Base-by-base conservation (phyloP, 257 asterid species). In the Solanum neorickii region DNA sequence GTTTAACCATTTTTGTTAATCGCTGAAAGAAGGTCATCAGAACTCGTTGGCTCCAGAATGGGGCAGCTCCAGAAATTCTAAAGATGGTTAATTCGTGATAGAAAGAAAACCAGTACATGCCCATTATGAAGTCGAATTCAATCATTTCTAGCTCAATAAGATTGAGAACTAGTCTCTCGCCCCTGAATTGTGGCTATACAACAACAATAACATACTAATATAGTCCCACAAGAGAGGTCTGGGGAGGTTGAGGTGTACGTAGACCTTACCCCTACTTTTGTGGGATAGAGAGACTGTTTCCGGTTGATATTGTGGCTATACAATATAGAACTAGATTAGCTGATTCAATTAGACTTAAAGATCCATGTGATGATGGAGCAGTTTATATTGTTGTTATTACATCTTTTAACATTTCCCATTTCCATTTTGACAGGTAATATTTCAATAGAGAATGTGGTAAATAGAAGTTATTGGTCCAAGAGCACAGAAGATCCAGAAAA, bases 401-500 rank as follows among this genome's bases (percentile, higher is more conserved):
- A 2, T 59, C 5, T 84, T 39, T 33, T 37, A 78, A 78, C 60
- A 66, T 16, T 83, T 82, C 21, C 21, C 7, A 0, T 82, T 86
- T 52, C 16, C 59, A 31, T 14, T 27, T 68, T 82, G 49, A 14
- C 70, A 92, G 94, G 88, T 37, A 92, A 86, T 86, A 88, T n/a
- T 25, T 84, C 88, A n/a, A 70, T 41, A 59, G 93, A 86, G 21
- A 23, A 27, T 66, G 77, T 66, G 59, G 89, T 85, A 56, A 92
- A 60, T 88, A 75, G 47, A 83, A 78, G 77, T 0, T 89, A 42
- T 12, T 91, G 93, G 96, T 89, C 92, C 7, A 90, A 82, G 86
- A 90, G 91, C 56, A 78, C 74, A 27, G 94, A 92, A 72, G 94
- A 91, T 78, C 91, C 91, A 39, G 97, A 92, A 75, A 91, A 83